Percentiles rank a stretch among this genome's conserved stretches.
phyloP scores from a whole-genome alignment of 2,329 filamentous ascomycete species.

The Pseudohalonectria lignicola region DNA sequence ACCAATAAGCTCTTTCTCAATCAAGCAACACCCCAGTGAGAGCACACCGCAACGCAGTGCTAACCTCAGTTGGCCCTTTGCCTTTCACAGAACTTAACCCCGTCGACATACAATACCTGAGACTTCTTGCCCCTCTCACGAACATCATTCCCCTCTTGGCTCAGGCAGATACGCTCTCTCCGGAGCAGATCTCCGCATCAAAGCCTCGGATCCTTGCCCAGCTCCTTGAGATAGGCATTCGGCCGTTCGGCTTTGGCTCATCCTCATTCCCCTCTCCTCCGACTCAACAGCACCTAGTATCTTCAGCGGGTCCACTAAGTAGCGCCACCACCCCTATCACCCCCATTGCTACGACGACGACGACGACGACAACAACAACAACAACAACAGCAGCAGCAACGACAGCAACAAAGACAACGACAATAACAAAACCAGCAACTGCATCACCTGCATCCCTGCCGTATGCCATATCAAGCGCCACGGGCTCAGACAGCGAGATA shows the following conservation, averaged over 20 bases:
- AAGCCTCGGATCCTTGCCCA: constrained; percentile 50
- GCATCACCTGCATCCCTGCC: constrained; percentile 35
- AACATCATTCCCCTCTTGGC: constrained; percentile 80
- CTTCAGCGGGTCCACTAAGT: too few relatives aligned
- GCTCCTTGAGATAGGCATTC: constrained; percentile 45
- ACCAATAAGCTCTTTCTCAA: too few relatives aligned
- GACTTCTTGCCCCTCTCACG: constrained; percentile 57
- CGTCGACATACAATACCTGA: constrained; percentile 62
- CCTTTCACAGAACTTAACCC: constrained; percentile 41
- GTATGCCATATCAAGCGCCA: constrained; percentile 69
- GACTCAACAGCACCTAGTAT: too few relatives aligned
- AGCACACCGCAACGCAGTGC: too few relatives aligned
- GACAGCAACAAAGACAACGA: too few relatives aligned
- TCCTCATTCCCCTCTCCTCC: too few relatives aligned
- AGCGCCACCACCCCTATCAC: too few relatives aligned
- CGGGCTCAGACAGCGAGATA: constrained; percentile 60
- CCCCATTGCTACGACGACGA: too few relatives aligned
- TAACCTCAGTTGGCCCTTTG: not conserved
- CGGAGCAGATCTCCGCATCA: constrained; percentile 41
- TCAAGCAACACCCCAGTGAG: too few relatives aligned
- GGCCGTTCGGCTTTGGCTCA: constrained; percentile 64
- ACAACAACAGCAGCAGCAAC: too few relatives aligned
- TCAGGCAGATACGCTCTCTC: constrained; percentile 58
- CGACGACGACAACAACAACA: too few relatives aligned
- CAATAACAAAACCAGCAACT: too few relatives aligned